Evolutionary conservation across 352 stramenopile species (phyloP), one percentile per base, ranked within the genome.

Genomic region (Phytopythium helicoides): DNA sequence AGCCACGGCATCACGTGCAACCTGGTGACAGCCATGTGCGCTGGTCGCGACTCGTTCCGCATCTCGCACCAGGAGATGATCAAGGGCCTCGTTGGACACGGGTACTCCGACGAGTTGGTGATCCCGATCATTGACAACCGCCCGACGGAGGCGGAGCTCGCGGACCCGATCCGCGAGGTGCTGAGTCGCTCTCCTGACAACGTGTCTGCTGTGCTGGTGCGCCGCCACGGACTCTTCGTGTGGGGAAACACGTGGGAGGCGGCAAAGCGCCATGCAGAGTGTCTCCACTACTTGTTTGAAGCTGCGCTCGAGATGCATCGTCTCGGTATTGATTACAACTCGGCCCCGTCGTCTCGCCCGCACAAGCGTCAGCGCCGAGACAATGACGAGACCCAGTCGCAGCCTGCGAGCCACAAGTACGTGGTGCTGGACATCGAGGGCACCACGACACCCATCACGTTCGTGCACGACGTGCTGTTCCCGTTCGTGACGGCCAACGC

Each of bases 11-110:
- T 94, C 33, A 77, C 71, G 40, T 94, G 85, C 69, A 93, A 96
- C 58, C 39, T 98, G 52, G 89, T 92, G 14, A 96, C 94, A 15
- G 68, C 95, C 19, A 69, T 98, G 18, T 95, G 93, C 65, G 89
- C 93, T 25, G 76, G 74, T 38, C 60, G 82, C 58, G 68, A 54
- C 28, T 81, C 92, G 41, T 91, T 98, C 56, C 80, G 82, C 54
- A 88, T 98, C 34, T 97, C 95, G 18, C 92, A 98, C 64, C 84
- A 98, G 55, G 96, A 99, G 74, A 99, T 99, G 96, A 92, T 98
- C 58, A 99, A 99, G 76, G 96, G 96, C 3, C 87, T 98, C 18
- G 87, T 86, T 1, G 85, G 92, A 50, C 86, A 97, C 58, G 86
- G 86, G 2, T 98, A 96, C 68, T 68, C 95, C 60, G 86, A 96